phyloP scores from a whole-genome alignment of 2,329 filamentous ascomycete genomes.

The Rutstroemia sp. region DNA sequence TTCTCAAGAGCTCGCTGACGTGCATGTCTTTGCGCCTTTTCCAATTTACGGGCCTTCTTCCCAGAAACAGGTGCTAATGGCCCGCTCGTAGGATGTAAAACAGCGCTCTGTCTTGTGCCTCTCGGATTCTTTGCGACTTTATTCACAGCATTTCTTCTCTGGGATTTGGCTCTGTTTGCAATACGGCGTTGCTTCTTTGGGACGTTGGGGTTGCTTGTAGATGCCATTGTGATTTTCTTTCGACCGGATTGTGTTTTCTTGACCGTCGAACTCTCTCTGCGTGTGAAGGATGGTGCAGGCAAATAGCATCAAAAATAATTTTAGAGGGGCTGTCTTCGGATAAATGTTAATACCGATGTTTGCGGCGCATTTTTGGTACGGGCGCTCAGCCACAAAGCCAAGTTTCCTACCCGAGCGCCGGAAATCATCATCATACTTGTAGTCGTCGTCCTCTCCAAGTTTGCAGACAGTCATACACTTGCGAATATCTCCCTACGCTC shows the following conservation, averaged over 20 bases:
- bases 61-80: slow-evolving; percentile 26
- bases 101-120: slow-evolving; percentile 25
- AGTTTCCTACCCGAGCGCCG: slow-evolving; percentile 1
- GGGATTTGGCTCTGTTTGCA: slow-evolving; percentile 26
- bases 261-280: neutral
- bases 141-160: slow-evolving; percentile 24
- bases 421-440: slow-evolving; percentile 6
- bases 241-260: neutral
- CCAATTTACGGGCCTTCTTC: slow-evolving; percentile 30
- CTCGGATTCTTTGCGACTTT: slow-evolving; percentile 27
- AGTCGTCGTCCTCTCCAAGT: neutral
- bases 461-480: neutral
- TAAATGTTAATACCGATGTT: slow-evolving; percentile 6
- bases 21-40: slow-evolving; percentile 28
- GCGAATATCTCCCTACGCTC: neutral
- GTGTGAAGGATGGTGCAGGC: neutral
- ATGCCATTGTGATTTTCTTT: slow-evolving; percentile 24
- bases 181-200: slow-evolving; percentile 28
- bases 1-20: slow-evolving; percentile 27
- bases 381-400: slow-evolving; percentile 3
- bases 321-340: neutral
- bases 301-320: slow-evolving; percentile 3
- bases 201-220: slow-evolving; percentile 29
- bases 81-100: slow-evolving; percentile 28
- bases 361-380: neutral